Base-by-base conservation (phyloP, 495 filamentous ascomycete species). In the Astrocystis sublimbata region DNA sequence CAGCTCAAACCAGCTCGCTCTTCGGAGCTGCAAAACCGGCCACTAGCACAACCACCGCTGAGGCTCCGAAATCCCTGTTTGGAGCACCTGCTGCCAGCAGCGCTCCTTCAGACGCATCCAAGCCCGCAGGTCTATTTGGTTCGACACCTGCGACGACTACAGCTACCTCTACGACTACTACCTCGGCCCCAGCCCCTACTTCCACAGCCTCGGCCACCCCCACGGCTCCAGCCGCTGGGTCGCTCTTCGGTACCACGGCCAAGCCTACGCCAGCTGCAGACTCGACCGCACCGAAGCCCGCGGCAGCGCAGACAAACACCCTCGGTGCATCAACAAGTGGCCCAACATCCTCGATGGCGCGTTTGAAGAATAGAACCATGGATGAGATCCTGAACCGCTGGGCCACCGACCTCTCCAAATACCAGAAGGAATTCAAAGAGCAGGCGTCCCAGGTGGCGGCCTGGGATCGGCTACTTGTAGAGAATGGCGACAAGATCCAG, bases 331-430 rank as follows among this genome's bases (percentile, higher is more conserved):
- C 92, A 0, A 93, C 90, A 21, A 76, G 84, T 41, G 92, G 92
- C 0, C 92, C 91, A 6, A 71, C 85, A 2, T 91, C 92, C n/a
- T 83, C 88, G 21, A 84, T 91, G 67, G 93, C 93, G 2, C 91
- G 94, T 12, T 79, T 99, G 21, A 96, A 96, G 79, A 96, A 96
- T 72, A 98, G 96, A 78, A 96, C 93, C 1, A 98, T 99, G 93
- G 94, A 98, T 69, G 96, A 99, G 73, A 98, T 99, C 65, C 92
- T 99, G 68, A 97, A 90, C n/a, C 86, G 91, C 17, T 99, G 96
- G 96, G 94, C 94, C 0, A 89, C 91, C 0, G 94, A 98, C 70
- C 84, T 98, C 28, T 87, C 91, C 60, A 94, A 96, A 69, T 97
- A 98, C 71, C 93, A 97, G 71, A 92, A 93, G 70, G 91, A 96